These are phyloP conservation scores for Corymbia calophylla DNA, from an alignment of 441 rosid genomes.

Conservation along the genomic window DNA sequence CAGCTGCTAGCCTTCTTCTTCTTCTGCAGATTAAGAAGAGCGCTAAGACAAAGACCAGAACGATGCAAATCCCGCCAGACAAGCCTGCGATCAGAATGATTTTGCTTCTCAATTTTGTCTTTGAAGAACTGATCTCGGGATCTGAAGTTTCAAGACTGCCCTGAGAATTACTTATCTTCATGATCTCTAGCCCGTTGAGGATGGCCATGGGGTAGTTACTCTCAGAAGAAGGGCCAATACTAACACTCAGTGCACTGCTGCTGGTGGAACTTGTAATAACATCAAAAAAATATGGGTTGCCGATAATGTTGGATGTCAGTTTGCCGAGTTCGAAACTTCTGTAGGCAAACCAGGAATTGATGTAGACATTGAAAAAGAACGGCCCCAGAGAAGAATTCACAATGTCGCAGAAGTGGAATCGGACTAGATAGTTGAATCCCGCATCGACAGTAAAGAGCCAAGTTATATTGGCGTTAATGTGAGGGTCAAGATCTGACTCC, in stretches of 20 bases:
- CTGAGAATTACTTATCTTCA: constrained; percentile 62
- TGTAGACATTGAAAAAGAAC: constrained; percentile 34
- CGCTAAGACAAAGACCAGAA: constrained; percentile 18
- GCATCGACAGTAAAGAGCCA: constrained; percentile 67
- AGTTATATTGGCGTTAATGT: constrained; percentile 42
- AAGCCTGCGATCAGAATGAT: constrained; percentile 29
- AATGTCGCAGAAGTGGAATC: constrained; percentile 81
- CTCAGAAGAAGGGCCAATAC: constrained; percentile 48
- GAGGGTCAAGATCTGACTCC: constrained; percentile 20
- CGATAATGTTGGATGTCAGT: constrained; percentile 23
- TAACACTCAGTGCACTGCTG: constrained; percentile 26
- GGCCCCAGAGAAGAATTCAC: constrained; percentile 5
- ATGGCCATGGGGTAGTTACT: constrained; percentile 33
- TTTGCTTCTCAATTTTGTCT: constrained; percentile 13
- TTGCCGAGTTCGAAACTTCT: constrained; percentile 38
- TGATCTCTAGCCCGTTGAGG: constrained; percentile 79
- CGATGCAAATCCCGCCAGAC: constrained; percentile 28
- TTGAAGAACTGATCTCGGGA: constrained; percentile 6
- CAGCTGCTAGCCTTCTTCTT: constrained; percentile 24
- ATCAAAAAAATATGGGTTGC: constrained; percentile 62
- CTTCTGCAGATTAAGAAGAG: constrained; percentile 27
- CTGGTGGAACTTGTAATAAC: constrained; percentile 29
- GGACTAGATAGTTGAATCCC: constrained; percentile 55
- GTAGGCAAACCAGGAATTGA: constrained; percentile 42
- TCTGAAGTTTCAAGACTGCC: constrained; percentile 48